Percentiles rank a stretch among this genome's conserved stretches.
Conservation (phyloP, 2,329 filamentous ascomycete genomes). For the Elsinoe arachidis region DNA sequence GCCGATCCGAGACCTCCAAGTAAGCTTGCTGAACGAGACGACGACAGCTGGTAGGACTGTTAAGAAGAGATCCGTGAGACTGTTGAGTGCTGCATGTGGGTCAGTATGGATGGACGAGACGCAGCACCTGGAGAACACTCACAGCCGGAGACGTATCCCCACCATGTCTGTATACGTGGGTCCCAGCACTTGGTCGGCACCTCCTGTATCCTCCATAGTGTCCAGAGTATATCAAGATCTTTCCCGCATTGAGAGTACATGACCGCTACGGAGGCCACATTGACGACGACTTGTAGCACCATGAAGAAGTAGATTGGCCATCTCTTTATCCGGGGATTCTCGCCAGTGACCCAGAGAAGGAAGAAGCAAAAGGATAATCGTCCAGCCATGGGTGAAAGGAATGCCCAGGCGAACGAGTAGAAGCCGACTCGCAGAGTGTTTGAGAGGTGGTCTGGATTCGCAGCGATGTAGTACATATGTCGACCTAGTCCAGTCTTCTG, state of each 20-base stretch:
- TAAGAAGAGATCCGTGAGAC: conserved; percentile 24
- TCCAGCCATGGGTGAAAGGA: conserved; percentile 22
- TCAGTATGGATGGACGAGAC: conserved; percentile 17
- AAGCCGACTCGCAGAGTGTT: conserved; percentile 20
- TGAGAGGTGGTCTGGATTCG: conserved; percentile 14
- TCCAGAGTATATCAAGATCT: conserved; percentile 19
- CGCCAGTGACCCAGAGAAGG: conserved; percentile 22
- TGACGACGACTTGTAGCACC: conserved; percentile 21
- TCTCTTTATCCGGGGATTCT: conserved; percentile 20
- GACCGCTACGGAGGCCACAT: conserved; percentile 19
- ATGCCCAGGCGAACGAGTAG: conserved; percentile 20
- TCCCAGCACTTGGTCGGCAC: conserved; percentile 19
- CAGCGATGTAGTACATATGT: conserved; percentile 19
- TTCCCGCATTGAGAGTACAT: conserved; percentile 23
- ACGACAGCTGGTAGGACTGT: conserved; percentile 24
- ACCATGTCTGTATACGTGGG: conserved; percentile 18
- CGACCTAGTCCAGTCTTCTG: conserved; percentile 21
- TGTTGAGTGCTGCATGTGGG: conserved; percentile 23
- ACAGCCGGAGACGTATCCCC: conserved; percentile 18
- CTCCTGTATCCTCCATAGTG: background rate
- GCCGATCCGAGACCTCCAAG: conserved; percentile 21
- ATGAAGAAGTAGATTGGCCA: conserved; percentile 25
- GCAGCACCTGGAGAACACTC: background rate
- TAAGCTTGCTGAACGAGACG: conserved; percentile 23
- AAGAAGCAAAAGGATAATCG: conserved; percentile 24